Conservation (phyloP, 176 grass and related monocot genomes). For the Zea luxurians region DNA sequence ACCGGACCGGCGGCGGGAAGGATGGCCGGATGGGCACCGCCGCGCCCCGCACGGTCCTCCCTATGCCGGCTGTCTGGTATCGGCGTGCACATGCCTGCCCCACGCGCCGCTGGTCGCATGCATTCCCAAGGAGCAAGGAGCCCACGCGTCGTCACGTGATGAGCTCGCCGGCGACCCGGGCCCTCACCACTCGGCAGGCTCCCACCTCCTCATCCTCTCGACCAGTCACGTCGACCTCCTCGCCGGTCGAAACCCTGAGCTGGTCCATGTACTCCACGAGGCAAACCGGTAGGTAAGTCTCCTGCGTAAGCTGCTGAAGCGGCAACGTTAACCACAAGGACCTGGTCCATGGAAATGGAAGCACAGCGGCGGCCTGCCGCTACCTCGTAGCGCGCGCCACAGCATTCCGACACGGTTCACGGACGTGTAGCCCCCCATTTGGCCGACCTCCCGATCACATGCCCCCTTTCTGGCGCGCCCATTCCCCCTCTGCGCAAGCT, state of each 20-base stretch:
- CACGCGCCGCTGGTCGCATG: too few species aligned
- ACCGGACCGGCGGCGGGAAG: too few species aligned
- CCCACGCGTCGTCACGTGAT: conserved; percentile 20
- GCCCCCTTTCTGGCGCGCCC: conserved; percentile 27
- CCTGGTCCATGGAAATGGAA: conserved; percentile 18
- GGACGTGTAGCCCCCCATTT: conserved; percentile 3
- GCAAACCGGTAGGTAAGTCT: background rate
- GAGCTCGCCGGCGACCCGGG: conserved; percentile 1
- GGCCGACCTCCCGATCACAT: conserved; percentile 36
- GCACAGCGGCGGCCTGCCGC: background rate
- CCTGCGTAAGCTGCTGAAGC: background rate
- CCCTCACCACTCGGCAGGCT: background rate
- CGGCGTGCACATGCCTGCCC: too few species aligned
- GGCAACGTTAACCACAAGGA: conserved; percentile 16
- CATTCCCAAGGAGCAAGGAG: background rate
- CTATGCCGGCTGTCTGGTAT: too few species aligned
- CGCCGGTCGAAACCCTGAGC: background rate
- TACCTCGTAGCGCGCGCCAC: conserved; percentile 29
- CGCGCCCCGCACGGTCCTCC: too few species aligned
- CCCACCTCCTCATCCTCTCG: background rate
- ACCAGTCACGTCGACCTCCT: background rate
- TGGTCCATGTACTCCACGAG: background rate
- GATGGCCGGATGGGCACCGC: too few species aligned
- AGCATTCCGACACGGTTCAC: background rate
- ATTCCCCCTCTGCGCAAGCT: conserved; percentile 15